Evolutionary conservation across 1,284 basidiomycete genomes (phyloP).

Genomic region (Singerocomus rubriflavus): DNA sequence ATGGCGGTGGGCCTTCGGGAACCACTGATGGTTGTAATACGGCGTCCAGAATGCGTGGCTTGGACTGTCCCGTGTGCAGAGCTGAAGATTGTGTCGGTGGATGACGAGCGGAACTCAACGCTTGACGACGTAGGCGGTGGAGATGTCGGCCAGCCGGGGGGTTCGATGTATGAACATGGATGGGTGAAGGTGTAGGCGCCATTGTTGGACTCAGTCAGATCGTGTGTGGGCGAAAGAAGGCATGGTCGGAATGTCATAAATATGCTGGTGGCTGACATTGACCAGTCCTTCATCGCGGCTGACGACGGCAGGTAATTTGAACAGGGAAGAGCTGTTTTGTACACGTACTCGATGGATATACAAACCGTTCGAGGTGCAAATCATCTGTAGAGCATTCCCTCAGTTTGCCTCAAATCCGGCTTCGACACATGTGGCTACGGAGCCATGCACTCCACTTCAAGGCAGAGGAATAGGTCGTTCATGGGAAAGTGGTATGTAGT

Average conservation of each 20-base stretch:
- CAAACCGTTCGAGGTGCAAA: background rate
- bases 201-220: constrained; percentile 10
- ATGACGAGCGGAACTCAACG: constrained; percentile 3
- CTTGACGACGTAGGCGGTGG: constrained; percentile 16
- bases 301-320: constrained; percentile 7
- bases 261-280: constrained; percentile 28
- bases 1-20: constrained; percentile 5
- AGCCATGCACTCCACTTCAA: background rate
- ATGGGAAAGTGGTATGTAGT: background rate
- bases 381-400: background rate
- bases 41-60: constrained; percentile 8
- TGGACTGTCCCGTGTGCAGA: background rate
- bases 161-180: constrained; percentile 2
- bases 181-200: constrained; percentile 21
- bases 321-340: background rate
- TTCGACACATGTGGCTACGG: background rate
- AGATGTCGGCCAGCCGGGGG: constrained; percentile 2
- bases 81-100: background rate
- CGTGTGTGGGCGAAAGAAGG: background rate
- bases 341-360: background rate
- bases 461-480: background rate
- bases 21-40: constrained; percentile 8
- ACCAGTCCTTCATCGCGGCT: constrained; percentile 19
- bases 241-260: constrained; percentile 20
- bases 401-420: no score